Conservation (phyloP, 106 monocot species). For the Vanilla planifolia region DNA sequence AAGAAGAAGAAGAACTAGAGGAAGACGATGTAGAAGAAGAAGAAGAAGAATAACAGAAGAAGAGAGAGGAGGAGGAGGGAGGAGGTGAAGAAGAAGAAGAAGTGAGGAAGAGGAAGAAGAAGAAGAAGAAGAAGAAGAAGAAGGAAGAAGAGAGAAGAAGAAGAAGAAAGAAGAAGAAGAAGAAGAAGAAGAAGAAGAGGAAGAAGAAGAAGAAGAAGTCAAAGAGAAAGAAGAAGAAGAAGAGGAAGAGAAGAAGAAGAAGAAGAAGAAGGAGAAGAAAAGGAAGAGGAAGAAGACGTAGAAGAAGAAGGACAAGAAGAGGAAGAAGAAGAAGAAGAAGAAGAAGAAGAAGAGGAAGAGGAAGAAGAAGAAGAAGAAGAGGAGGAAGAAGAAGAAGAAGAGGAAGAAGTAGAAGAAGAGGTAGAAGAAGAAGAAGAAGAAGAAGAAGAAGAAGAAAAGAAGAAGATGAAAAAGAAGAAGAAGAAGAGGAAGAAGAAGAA, state of each 20-base stretch:
- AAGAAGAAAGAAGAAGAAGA: background rate
- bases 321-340: background rate
- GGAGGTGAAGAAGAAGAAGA: too few relatives aligned
- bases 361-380: background rate
- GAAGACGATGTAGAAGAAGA: too few relatives aligned
- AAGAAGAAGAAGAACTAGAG: too few relatives aligned
- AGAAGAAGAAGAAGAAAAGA: background rate
- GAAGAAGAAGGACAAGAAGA: too few relatives aligned
- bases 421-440: background rate
- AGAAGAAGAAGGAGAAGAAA: background rate
- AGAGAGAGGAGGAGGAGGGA: too few relatives aligned
- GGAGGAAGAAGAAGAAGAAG: background rate
- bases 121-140: too few relatives aligned
- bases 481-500: background rate
- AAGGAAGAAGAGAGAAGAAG: too few relatives aligned
- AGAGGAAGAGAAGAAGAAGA: background rate
- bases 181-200: background rate
- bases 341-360: background rate
- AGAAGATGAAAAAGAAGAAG: background rate
- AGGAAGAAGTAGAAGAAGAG: too few relatives aligned
- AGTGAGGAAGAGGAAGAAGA: too few relatives aligned
- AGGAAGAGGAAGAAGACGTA: too few relatives aligned
- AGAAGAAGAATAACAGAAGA: too few relatives aligned
- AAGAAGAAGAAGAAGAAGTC: background rate
- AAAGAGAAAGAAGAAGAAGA: too few relatives aligned